Conservation (phyloP, 495 filamentous ascomycete species). For the Talaromyces trachyspermus region DNA sequence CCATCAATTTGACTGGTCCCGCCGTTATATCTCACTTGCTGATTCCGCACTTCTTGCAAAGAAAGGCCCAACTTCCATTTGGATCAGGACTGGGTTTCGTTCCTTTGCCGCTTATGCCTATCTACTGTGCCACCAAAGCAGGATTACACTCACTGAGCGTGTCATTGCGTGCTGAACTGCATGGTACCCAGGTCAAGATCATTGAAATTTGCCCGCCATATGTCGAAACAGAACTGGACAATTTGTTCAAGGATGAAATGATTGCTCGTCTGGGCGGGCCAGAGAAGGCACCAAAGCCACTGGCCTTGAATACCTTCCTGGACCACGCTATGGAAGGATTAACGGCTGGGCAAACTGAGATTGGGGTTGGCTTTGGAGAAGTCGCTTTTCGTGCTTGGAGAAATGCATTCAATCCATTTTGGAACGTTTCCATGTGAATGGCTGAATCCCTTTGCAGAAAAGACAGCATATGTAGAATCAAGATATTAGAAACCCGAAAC, state of each 20-base stretch:
- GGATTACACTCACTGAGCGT: conserved; percentile 20
- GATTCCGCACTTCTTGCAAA: background rate
- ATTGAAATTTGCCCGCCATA: conserved; percentile 25
- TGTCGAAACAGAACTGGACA: conserved; percentile 29
- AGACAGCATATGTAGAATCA: no score
- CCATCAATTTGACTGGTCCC: conserved; percentile 24
- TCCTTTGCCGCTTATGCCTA: conserved; percentile 26
- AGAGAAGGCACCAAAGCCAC: no score
- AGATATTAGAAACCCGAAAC: no score
- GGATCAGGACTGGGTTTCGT: conserved; percentile 14
- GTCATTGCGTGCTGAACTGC: conserved; percentile 18
- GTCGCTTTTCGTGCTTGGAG: no score
- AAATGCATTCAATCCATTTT: no score
- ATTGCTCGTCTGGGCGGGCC: conserved; percentile 1
- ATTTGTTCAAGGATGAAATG: conserved; percentile 12
- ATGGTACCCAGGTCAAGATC: conserved; percentile 4
- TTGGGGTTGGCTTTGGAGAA: no score
- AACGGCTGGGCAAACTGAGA: no score
- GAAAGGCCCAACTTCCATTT: conserved; percentile 25
- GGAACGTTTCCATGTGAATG: no score
- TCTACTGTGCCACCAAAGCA: conserved; percentile 27
- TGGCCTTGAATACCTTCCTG: no score
- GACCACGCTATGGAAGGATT: no score
- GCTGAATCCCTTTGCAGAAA: no score
- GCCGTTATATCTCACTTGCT: conserved; percentile 17